Base-by-base conservation (phyloP, 441 rosid species). In the Adansonia gregorii region DNA sequence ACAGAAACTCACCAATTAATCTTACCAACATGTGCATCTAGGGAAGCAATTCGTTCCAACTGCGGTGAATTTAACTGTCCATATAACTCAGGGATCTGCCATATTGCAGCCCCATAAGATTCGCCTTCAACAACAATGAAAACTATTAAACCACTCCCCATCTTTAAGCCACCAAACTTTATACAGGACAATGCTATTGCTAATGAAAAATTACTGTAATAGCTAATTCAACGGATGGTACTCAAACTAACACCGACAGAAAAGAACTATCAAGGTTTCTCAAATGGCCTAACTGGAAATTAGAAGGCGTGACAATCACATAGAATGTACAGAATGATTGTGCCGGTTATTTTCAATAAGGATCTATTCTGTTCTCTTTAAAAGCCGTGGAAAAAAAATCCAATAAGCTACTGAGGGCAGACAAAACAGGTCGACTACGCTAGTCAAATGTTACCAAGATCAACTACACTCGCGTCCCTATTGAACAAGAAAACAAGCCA, bases 11-110 rank as follows among this genome's bases (percentile, higher is more conserved):
- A 92, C 95, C 95, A 87, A 76, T 89, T 89, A 70, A 94, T 87
- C 89, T 92, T 92, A 73, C 93, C 89, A 80, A 76, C 88, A 82
- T 90, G 97, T 31, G 86, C 88, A 90, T 94, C 97, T 73, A 95
- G 99, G 8, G 91, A 88, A 2, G 98, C 94, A 76, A 92, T 81
- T 70, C 83, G 87, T 85, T 93, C 99, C 88, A 93, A 72, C 51
- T 93, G 97, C 55, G 98, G 98, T 3, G 97, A 95, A 87, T 81
- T 92, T 48, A 87, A 41, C 75, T 95, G 98, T 69, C 98, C 99
- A 77, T 93, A 92, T 61, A 95, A 80, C 91, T 95, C 99, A 6
- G 99, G 98, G 52, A 95, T 93, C 85, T 87, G 96, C 98, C 99
- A 95, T 41, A 92, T 86, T 17, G 97, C 98, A 15, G 99, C 97